Base-by-base conservation (phyloP, 2,329 filamentous ascomycete species). In the Diaporthe vaccinii region DNA sequence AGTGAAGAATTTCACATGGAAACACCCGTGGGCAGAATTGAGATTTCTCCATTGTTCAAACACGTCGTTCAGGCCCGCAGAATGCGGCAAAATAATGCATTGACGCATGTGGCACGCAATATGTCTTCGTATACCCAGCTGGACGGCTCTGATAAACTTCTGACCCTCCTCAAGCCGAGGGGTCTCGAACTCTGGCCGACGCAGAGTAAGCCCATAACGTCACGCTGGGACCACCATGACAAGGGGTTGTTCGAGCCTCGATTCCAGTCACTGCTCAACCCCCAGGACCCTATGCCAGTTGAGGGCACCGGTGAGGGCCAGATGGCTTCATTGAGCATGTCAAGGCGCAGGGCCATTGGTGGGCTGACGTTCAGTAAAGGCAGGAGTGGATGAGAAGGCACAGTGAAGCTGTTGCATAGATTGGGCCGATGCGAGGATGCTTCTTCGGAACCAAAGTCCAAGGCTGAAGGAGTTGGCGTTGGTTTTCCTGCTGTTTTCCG, bases 221-320 rank as follows among this genome's bases (percentile, higher is more conserved):
- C 65, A 69, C 65, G 34, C 34, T 69, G 65, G 65, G 51, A 31
- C 49, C 34, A 69, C 22, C 15, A n/a, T 17, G 65, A 28, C 65
- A 28, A 39, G 65, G 46, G 31, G 20, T 17, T n/a, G 62, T 51
- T 25, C 31, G 22, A 28, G 31, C 34, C 31, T 69, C 65, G 25
- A 55, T 20, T 41, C 49, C 31, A 22, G n/a, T 55, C 25, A 55
- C 65, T 69, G 49, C 15, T 55, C 34, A 41, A 22, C 3, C 17
- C 34, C 17, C 12, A 39, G 10, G 36, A 4, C 36, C 36, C 36
- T 14, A 55, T 69, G n/a, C 49, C 34, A 41, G 14, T 55, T 31
- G 8, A 36, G 22, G 65, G 34, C 34, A 69, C 49, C 65, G 49
- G 65, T 69, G 49, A 69, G 34, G 49, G 31, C 31, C 4, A 7